Evolutionary conservation across 2,329 filamentous ascomycete species (phyloP).

Genomic region (Thelonectria rubi): DNA sequence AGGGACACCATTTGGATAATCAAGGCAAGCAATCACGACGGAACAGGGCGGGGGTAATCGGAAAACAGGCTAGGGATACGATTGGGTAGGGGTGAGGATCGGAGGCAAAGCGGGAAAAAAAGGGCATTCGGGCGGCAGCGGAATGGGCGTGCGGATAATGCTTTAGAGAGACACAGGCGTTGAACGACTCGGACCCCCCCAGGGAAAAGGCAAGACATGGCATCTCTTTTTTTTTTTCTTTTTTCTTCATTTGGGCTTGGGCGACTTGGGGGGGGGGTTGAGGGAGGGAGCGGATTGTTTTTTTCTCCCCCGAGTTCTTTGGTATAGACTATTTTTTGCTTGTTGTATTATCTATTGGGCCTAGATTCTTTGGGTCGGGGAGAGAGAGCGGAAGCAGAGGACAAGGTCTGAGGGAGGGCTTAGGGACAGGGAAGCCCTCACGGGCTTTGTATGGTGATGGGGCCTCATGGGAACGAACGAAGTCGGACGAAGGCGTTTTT

Average conservation of each 20-base stretch:
- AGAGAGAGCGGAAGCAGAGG: conserved; percentile 21
- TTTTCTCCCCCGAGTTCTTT: conserved; percentile 28
- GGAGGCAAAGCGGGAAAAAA: conserved; percentile 29
- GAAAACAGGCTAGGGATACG: conserved; percentile 31
- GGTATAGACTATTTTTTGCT: conserved; percentile 35
- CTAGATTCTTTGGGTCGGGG: conserved; percentile 30
- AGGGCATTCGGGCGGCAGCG: conserved; percentile 22
- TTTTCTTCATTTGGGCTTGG: too few relatives aligned
- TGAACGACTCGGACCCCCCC: conserved; percentile 30
- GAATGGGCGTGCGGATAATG: conserved; percentile 38
- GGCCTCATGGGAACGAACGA: conserved; percentile 28
- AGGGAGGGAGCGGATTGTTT: conserved; percentile 30
- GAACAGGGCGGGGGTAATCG: conserved; percentile 31
- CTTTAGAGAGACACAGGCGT: conserved; percentile 36
- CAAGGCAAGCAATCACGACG: conserved; percentile 37
- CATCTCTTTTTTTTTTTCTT: background rate
- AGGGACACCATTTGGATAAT: conserved; percentile 27
- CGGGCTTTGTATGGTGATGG: conserved; percentile 27
- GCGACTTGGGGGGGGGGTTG: background rate
- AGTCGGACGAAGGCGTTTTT: conserved; percentile 36
- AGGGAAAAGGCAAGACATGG: conserved; percentile 24
- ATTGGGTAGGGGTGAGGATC: conserved; percentile 28
- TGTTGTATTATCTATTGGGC: conserved; percentile 37
- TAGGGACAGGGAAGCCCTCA: conserved; percentile 35
- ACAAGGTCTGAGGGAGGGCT: conserved; percentile 23